phyloP scores from a whole-genome alignment of 1,139 yeast genomes.

The Hansenula lynferdii region DNA sequence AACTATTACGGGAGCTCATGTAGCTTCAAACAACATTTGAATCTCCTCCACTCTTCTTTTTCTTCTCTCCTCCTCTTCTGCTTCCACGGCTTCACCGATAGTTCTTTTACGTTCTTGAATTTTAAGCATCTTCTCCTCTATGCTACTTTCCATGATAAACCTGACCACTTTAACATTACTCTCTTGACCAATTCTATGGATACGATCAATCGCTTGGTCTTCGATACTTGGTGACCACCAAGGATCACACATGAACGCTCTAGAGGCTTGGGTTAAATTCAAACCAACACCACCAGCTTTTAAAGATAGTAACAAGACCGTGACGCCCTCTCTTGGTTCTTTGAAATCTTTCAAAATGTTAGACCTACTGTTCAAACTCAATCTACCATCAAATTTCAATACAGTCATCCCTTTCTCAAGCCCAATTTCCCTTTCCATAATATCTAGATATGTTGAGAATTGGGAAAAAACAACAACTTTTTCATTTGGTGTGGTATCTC shows the following conservation, averaged over 20 bases:
- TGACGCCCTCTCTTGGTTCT: conserved; percentile 29
- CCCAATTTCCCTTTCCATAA: conserved; percentile 59
- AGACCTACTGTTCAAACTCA: conserved; percentile 64
- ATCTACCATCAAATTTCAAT: conserved; percentile 77
- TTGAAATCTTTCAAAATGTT: conserved; percentile 54
- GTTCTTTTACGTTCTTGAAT: conserved; percentile 86
- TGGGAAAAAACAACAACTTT: conserved; percentile 90
- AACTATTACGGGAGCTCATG: no score
- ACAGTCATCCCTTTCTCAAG: conserved; percentile 42
- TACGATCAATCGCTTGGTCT: conserved; percentile 91
- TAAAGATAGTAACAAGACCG: conserved; percentile 65
- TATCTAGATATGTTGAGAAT: conserved; percentile 77
- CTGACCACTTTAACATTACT: conserved; percentile 70
- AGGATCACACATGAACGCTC: conserved; percentile 93
- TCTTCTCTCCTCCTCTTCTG: conserved; percentile 73
- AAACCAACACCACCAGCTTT: conserved; percentile 97
- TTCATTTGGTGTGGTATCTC: conserved; percentile 53
- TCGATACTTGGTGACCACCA: conserved; percentile 98
- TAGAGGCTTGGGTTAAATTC: conserved; percentile 79
- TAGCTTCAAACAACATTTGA: conserved; percentile 59
- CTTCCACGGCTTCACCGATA: conserved; percentile 80
- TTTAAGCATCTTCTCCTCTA: conserved; percentile 86
- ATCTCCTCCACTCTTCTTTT: conserved; percentile 78
- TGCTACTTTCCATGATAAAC: conserved; percentile 76
- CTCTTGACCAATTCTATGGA: conserved; percentile 87